Evolutionary conservation across 148 eudicot species (phyloP).

Genomic region (Pharnaceum exiguum): DNA sequence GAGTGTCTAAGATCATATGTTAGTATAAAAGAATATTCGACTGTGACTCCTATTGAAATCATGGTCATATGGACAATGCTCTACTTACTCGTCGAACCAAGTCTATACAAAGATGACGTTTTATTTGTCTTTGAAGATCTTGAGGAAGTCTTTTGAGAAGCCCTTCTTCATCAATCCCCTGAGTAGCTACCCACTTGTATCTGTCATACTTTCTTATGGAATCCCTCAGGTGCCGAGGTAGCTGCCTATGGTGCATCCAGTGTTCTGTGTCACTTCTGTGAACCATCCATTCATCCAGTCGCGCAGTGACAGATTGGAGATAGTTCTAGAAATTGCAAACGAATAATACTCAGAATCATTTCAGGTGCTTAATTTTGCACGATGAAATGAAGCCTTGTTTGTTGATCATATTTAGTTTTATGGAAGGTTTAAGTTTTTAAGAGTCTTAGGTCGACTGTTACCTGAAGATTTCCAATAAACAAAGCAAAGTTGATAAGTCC

Average conservation of each 20-base stretch:
- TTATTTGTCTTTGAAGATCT: constrained; percentile 24
- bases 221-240: constrained; percentile 14
- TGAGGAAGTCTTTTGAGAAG: constrained; percentile 19
- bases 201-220: constrained; percentile 17
- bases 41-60: no score
- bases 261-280: constrained; percentile 25
- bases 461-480: constrained; percentile 15
- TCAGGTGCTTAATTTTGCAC: no score
- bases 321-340: background rate
- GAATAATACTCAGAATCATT: background rate
- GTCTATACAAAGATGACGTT: constrained; percentile 22
- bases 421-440: background rate
- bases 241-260: constrained; percentile 34
- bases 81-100: constrained; percentile 22
- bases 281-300: constrained; percentile 23
- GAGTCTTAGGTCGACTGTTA: constrained; percentile 1
- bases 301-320: constrained; percentile 18
- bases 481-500: constrained; percentile 22
- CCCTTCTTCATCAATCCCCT: constrained; percentile 26
- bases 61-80: no score
- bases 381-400: no score
- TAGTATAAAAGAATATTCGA: no score
- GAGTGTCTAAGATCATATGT: no score
- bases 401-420: no score
- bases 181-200: constrained; percentile 30